Percentiles rank a stretch among this genome's conserved stretches.
Conservation (phyloP, 2,329 filamentous ascomycete species). For the Gaeumannomyces tritici region DNA sequence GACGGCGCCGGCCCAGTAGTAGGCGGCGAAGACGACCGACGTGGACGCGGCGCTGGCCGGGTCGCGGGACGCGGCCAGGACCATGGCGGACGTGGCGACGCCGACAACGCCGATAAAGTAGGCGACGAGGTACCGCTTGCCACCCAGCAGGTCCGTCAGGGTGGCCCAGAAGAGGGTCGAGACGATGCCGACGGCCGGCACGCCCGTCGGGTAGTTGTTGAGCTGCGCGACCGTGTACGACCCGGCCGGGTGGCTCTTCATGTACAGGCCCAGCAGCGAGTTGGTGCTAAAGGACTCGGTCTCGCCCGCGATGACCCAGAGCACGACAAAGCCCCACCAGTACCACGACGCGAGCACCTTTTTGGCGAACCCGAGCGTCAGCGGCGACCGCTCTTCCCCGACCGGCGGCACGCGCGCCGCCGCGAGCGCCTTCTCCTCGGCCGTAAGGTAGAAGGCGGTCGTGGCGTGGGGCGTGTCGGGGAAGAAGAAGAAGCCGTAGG, state of each 20-base stretch:
- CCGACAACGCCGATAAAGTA: slow-evolving; percentile 60
- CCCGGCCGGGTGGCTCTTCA: slow-evolving; percentile 35
- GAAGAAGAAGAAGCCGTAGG: slow-evolving; percentile 44
- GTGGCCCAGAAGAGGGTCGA: slow-evolving; percentile 62
- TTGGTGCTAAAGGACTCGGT: slow-evolving; percentile 63
- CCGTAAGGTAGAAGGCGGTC: slow-evolving; percentile 36
- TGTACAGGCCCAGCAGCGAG: slow-evolving; percentile 40
- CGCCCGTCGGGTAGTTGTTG: slow-evolving; percentile 48
- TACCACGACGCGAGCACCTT: slow-evolving; percentile 50
- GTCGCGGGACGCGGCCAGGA: slow-evolving; percentile 40
- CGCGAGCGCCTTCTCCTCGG: slow-evolving; percentile 23
- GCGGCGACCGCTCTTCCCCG: slow-evolving; percentile 27
- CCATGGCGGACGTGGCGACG: slow-evolving; percentile 50
- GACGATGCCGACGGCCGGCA: slow-evolving; percentile 45
- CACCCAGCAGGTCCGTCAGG: slow-evolving; percentile 53
- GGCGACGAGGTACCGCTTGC: slow-evolving; percentile 55
- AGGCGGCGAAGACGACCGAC: slow-evolving; percentile 50
- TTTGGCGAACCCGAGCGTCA: slow-evolving; percentile 40
- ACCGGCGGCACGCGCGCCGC: slow-evolving; percentile 28
- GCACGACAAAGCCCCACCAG: slow-evolving; percentile 55
- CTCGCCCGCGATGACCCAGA: slow-evolving; percentile 64
- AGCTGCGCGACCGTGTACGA: slow-evolving; percentile 36
- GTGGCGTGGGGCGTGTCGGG: slow-evolving; percentile 42
- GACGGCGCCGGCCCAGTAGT: slow-evolving; percentile 60
- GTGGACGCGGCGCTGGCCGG: slow-evolving; percentile 31